phyloP scores from a whole-genome alignment of 176 grass and related monocot genomes.

The Triticum dicoccoides region DNA sequence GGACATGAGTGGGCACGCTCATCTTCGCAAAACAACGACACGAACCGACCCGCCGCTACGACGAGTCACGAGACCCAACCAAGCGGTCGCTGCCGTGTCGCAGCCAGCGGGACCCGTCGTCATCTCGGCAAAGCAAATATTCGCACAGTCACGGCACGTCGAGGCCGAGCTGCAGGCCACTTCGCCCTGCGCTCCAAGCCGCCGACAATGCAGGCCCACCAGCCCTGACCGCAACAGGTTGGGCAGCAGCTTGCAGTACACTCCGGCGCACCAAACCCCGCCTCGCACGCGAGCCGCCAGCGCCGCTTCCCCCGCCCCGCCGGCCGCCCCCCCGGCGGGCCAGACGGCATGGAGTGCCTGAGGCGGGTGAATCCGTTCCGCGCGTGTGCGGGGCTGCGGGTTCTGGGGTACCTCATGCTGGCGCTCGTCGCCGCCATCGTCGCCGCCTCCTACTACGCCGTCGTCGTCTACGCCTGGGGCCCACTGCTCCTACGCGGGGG shows the following conservation, averaged over 20 bases:
- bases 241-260: background rate
- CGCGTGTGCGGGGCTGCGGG: conserved; percentile 48
- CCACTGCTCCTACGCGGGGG: conserved; percentile 39
- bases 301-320: background rate
- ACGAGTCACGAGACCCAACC: background rate
- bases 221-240: background rate
- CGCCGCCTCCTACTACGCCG: conserved; percentile 74
- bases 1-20: too few species aligned
- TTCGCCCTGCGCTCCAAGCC: too few species aligned
- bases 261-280: background rate
- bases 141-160: background rate
- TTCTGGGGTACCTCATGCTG: conserved; percentile 74
- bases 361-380: conserved; percentile 61
- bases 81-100: background rate
- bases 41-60: too few species aligned
- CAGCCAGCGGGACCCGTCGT: background rate
- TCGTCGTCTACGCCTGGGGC: conserved; percentile 72
- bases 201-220: background rate
- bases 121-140: too few species aligned
- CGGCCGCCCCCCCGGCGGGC: background rate
- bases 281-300: background rate
- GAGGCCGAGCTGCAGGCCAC: background rate
- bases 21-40: too few species aligned
- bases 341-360: conserved; percentile 52
- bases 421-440: conserved; percentile 58